phyloP scores from a whole-genome alignment of 768 basidiomycete species.

The Cystofilobasidium bisporidii region DNA sequence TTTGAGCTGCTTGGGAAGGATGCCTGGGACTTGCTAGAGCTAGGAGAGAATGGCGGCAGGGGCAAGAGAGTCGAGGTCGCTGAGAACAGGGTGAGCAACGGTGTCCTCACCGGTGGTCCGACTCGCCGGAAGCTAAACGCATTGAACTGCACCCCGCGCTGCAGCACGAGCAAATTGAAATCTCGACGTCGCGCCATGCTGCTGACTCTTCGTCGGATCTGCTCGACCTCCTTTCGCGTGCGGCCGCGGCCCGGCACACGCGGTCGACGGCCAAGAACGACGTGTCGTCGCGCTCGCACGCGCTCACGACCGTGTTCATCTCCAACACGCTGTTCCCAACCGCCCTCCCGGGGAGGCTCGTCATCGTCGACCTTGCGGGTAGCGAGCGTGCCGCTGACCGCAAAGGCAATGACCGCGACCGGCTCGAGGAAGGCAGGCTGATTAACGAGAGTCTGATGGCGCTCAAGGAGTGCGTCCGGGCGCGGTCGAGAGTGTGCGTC shows the following conservation, averaged over 20 bases:
- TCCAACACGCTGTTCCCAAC: constrained; percentile 17
- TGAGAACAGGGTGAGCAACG: constrained; percentile 18
- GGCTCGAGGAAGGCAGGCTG: constrained; percentile 15
- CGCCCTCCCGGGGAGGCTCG: background rate
- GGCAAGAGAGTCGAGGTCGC: constrained; percentile 6
- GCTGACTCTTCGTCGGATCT: background rate
- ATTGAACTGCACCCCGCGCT: background rate
- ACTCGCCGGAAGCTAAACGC: too few relatives aligned
- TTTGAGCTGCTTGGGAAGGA: constrained; percentile 14
- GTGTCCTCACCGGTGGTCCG: background rate
- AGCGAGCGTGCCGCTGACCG: constrained; percentile 18
- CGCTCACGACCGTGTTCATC: constrained; percentile 4
- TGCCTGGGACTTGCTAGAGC: constrained; percentile 8
- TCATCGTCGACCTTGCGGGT: constrained; percentile 20
- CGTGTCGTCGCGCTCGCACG: constrained; percentile 17
- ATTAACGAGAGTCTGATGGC: constrained; percentile 17
- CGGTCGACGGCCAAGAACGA: constrained; percentile 16
- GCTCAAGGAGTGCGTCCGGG: constrained; percentile 20
- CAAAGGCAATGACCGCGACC: constrained; percentile 3
- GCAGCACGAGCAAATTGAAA: constrained; percentile 12
- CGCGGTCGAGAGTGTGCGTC: constrained; percentile 16
- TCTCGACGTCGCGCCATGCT: background rate
- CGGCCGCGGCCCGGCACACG: background rate
- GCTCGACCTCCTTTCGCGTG: constrained; percentile 5
- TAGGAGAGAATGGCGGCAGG: background rate